Conservation (phyloP, 306 rosid species). For the Neltuma alba region DNA sequence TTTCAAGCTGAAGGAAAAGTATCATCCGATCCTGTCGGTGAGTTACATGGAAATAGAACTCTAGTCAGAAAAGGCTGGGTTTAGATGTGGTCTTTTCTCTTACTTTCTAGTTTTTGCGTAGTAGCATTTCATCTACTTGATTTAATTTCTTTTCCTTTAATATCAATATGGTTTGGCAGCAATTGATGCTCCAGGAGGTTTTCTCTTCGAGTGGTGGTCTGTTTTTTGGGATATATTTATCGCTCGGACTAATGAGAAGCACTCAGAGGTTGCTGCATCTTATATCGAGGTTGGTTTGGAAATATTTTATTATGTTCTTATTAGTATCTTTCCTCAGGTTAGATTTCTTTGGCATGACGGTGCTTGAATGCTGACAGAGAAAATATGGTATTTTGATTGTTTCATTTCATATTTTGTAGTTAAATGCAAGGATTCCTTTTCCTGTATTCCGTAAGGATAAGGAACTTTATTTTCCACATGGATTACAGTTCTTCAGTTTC, state of each 20-base stretch:
- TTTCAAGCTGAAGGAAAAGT: conserved; percentile 98
- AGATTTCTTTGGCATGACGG: conserved; percentile 19
- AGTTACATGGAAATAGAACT: conserved; percentile 40
- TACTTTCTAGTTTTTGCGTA: background rate
- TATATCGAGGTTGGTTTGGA: conserved; percentile 85
- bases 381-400: background rate
- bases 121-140: conserved; percentile 23
- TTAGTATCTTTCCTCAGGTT: conserved; percentile 19
- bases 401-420: conserved; percentile 8
- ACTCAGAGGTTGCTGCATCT: conserved; percentile 97
- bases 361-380: conserved; percentile 15
- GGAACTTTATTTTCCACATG: conserved; percentile 12
- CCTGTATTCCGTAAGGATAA: background rate
- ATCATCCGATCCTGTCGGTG: conserved; percentile 99
- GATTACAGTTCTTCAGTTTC: background rate
- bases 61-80: conserved; percentile 3
- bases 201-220: conserved; percentile 99
- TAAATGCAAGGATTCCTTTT: background rate
- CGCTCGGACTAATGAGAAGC: conserved; percentile 99
- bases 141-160: conserved; percentile 10
- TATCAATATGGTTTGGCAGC: conserved; percentile 61
- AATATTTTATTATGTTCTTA: background rate
- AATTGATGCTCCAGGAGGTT: conserved; percentile 99
- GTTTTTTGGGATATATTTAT: conserved; percentile 99
- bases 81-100: conserved; percentile 8